Base-by-base conservation (phyloP, 139 green algal genomes). In the Volvox reticuliferus region DNA sequence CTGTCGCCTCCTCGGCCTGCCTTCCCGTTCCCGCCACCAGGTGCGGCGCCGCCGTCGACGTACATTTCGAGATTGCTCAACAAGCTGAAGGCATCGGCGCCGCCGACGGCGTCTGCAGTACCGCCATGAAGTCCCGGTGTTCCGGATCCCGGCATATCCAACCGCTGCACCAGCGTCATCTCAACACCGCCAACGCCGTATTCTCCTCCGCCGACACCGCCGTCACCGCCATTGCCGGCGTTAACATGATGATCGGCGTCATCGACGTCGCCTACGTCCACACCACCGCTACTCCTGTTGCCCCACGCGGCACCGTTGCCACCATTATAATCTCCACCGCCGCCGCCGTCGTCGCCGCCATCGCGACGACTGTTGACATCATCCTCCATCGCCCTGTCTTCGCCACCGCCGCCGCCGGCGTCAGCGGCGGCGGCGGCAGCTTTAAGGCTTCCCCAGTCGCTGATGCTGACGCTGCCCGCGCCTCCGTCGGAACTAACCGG, bases 11-110 rank as follows among this genome's bases (percentile, higher is more conserved):
- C 44, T 55, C 44, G 30, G 19, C 5, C 65, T 24, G 3, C 65
- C 65, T 28, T 2, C 65, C 24, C 65, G 24, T 73, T 28, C 0
- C 2, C 81, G 32, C 82, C 65, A 55, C 32, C 75, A 24, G n/a
- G 18, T 55, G 18, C 79, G 79, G 50, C 55, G 50, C 79, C 55
- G 50, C 83, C 63, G 28, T 20, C 9, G 32, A 22, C 73, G 55
- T 90, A 90, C 50, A 90, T 63, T 32, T 35, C 71, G 30, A 90
- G 50, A 21, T 83, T 65, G 1, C 12, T 16, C n/a, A 90, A 75
- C 71, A 90, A 33, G 73, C 86, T 90, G 73, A 83, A 90, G 0
- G 26, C 32, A 5, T 32, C 82, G 12, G 65, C 65, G 65, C 24
- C 65, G 65, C 65, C 44, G 44, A 55, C 44, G 44, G 44, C 44